Percentiles rank a stretch among this genome's conserved stretches.
Evolutionary conservation across 2,329 filamentous ascomycete species (phyloP).

Genomic region (Dactylellina sp.): DNA sequence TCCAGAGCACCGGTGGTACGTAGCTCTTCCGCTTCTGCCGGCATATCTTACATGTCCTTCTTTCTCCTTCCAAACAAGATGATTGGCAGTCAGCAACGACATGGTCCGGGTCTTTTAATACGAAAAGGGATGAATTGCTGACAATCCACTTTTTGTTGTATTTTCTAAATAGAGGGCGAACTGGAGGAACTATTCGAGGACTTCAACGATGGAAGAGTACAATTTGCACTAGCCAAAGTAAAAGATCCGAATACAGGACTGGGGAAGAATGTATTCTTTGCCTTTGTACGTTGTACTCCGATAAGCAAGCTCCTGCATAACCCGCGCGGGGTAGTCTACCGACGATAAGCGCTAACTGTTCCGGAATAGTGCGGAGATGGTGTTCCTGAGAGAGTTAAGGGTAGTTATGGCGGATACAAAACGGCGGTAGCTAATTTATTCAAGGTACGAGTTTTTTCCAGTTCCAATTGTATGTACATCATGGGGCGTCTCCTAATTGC

Average conservation of each 20-base stretch:
- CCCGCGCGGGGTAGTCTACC: constrained; percentile 7
- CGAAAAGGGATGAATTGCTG: constrained; percentile 8
- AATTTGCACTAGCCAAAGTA: constrained; percentile 96
- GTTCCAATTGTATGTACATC: constrained; percentile 43
- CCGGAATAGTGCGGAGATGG: constrained; percentile 82
- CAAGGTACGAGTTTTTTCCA: constrained; percentile 69
- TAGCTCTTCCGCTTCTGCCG: not conserved
- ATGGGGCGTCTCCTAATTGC: constrained; percentile 37
- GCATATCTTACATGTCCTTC: constrained; percentile 12
- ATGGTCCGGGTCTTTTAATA: constrained; percentile 27
- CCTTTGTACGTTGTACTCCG: constrained; percentile 72
- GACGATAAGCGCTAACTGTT: constrained; percentile 28
- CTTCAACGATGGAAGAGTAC: constrained; percentile 94
- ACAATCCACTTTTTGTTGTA: constrained; percentile 10
- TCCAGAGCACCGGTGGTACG: constrained; percentile 86
- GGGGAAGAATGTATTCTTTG: constrained; percentile 92
- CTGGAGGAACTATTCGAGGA: constrained; percentile 90
- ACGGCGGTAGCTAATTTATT: constrained; percentile 90
- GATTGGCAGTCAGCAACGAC: not conserved
- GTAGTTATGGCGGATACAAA: constrained; percentile 96
- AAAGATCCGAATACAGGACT: constrained; percentile 91
- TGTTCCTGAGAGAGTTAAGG: constrained; percentile 97
- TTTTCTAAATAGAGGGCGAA: constrained; percentile 78
- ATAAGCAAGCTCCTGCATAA: constrained; percentile 3
- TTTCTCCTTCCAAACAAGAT: too few species aligned